Percentiles rank a stretch among this genome's conserved stretches.
phyloP scores from a whole-genome alignment of 1,139 yeast species.

The Suhomyces coccinellae region DNA sequence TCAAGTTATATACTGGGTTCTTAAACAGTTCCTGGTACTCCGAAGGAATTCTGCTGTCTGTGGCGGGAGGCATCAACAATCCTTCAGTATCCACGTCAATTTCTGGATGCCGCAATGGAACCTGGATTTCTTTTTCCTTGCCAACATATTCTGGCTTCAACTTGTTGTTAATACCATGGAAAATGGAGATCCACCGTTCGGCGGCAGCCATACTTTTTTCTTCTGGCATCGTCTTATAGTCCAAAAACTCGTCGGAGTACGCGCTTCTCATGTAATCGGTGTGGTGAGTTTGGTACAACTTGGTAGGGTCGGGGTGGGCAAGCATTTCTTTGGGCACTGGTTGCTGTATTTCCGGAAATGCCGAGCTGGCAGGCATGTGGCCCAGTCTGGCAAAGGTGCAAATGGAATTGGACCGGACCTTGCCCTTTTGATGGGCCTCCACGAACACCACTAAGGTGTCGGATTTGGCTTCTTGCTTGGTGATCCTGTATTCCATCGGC shows the following conservation, averaged over 20 bases:
- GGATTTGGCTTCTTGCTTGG: conserved; percentile 36
- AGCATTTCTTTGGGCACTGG: conserved; percentile 18
- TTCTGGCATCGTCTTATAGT: conserved; percentile 35
- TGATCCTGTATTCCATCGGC: conserved; percentile 62
- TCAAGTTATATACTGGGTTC: conserved; percentile 34
- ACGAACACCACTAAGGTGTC: conserved; percentile 30
- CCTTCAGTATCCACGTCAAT: neutral
- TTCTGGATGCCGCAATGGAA: neutral
- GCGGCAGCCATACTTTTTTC: conserved; percentile 33
- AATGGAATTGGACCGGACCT: conserved; percentile 30
- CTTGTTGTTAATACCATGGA: conserved; percentile 36
- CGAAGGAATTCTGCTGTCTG: conserved; percentile 6
- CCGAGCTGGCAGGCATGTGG: conserved; percentile 9
- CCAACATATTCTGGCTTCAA: conserved; percentile 12
- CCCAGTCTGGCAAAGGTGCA: conserved; percentile 16
- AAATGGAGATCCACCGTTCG: conserved; percentile 45
- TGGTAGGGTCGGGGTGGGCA: conserved; percentile 32
- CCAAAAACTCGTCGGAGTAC: conserved; percentile 38
- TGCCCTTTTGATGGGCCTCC: conserved; percentile 32
- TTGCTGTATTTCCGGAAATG: conserved; percentile 16
- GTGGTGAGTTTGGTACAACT: conserved; percentile 34
- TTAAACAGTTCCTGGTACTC: conserved; percentile 25
- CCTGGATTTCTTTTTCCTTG: neutral
- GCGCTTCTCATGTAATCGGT: conserved; percentile 45
- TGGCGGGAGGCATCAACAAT: neutral